A percentile compares a stretch with the other conserved stretches of the same genome.
Evolutionary conservation across 164 flowering plant genomes (phyloP).

Genomic region (Piper longum): DNA sequence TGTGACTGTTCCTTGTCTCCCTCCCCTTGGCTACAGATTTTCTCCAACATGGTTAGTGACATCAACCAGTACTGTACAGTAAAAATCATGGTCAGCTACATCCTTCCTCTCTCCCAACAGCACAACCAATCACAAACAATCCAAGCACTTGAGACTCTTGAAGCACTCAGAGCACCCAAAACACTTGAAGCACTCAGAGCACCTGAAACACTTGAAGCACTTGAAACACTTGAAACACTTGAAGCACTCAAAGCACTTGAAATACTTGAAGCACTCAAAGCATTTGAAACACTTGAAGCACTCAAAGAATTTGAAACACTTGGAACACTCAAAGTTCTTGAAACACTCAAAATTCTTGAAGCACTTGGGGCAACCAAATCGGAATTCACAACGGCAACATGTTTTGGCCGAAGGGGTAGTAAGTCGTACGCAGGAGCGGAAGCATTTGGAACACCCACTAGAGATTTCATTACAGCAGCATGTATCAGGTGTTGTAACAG

Average conservation of each 20-base stretch:
- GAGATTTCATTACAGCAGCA: constrained; percentile 22
- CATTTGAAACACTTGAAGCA: too few species aligned
- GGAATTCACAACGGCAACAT: background rate
- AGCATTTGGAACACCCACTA: constrained; percentile 26
- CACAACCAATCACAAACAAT: background rate
- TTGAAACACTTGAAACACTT: too few species aligned
- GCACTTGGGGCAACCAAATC: background rate
- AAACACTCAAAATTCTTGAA: too few species aligned
- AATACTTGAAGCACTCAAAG: too few species aligned
- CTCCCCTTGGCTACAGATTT: background rate
- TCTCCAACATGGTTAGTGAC: constrained; percentile 5
- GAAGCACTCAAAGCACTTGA: too few species aligned
- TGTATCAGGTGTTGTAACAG: constrained; percentile 4
- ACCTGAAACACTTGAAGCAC: too few species aligned
- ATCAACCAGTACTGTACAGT: constrained; percentile 1
- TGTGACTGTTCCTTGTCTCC: background rate
- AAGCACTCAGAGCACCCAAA: too few species aligned
- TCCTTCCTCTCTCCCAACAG: constrained; percentile 1
- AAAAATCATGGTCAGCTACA: constrained; percentile 6
- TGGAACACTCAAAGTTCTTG: too few species aligned
- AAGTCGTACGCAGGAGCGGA: background rate
- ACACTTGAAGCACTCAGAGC: too few species aligned
- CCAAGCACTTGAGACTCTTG: background rate
- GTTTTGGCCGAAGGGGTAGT: background rate
- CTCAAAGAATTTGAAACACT: too few species aligned